These are phyloP conservation scores for Laburnicola sp. DNA, from an alignment of 2,329 filamentous ascomycete species.

Conservation along the genomic window DNA sequence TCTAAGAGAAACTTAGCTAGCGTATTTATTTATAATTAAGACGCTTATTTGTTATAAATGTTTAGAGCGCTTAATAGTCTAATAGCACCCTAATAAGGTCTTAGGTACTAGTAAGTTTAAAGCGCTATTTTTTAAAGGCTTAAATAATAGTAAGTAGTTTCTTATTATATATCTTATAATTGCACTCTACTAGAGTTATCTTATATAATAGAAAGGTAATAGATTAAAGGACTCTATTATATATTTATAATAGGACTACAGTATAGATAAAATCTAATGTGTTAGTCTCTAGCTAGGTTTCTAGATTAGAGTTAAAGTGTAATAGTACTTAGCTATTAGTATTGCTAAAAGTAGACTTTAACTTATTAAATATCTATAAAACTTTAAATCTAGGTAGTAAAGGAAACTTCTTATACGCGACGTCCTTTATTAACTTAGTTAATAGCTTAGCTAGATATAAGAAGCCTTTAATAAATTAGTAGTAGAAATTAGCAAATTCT, in stretches of 20 bases:
- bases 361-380: background rate
- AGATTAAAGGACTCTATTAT: background rate
- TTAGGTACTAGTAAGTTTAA: too few species aligned
- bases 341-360: background rate
- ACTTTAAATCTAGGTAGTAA: background rate
- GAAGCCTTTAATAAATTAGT: background rate
- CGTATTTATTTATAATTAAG: background rate
- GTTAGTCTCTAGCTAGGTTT: background rate
- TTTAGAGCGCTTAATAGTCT: too few species aligned
- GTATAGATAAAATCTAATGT: background rate
- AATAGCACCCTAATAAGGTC: too few species aligned
- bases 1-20: background rate
- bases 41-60: background rate
- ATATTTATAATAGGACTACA: background rate
- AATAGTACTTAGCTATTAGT: background rate
- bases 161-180: background rate
- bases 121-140: background rate
- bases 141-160: background rate
- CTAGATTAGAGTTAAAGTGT: background rate
- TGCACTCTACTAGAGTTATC: background rate
- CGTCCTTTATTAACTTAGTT: background rate
- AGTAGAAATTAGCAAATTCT: background rate
- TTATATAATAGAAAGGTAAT: constrained; percentile 1
- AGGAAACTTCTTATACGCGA: background rate
- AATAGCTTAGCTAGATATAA: background rate